These are phyloP conservation scores for Gaertneriomyces sp. DNA, from an alignment of 192 early-diverging fungal species.

Conservation along the genomic window DNA sequence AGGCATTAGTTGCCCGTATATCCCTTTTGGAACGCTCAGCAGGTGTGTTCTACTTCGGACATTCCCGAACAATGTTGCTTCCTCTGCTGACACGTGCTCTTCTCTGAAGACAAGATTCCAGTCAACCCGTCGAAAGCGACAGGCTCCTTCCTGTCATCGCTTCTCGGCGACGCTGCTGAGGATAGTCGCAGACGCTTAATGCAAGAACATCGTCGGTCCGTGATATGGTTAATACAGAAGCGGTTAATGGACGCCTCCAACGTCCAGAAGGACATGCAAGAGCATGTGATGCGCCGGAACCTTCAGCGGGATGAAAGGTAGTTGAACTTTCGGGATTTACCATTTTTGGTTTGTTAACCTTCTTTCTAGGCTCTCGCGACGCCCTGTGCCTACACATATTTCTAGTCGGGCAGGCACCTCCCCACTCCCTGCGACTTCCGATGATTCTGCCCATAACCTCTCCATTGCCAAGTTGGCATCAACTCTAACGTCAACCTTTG, in stretches of 20 bases:
- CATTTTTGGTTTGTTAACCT: too few relatives aligned
- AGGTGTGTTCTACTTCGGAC: neutral
- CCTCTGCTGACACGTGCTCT: neutral
- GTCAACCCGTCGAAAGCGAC: neutral
- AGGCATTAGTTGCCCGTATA: conserved; percentile 7
- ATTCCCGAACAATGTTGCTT: neutral
- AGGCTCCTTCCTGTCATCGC: neutral
- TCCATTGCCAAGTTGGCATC: neutral
- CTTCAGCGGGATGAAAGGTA: conserved; percentile 19
- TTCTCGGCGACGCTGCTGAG: neutral
- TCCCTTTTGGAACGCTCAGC: neutral
- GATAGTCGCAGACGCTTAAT: conserved; percentile 17
- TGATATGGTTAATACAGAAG: conserved; percentile 41
- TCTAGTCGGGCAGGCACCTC: neutral
- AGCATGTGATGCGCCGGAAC: conserved; percentile 24
- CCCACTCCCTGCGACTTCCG: neutral
- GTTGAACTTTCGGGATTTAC: neutral
- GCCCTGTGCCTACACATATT: too few relatives aligned
- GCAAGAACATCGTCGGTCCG: conserved; percentile 28
- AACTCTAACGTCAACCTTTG: neutral
- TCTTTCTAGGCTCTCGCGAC: too few relatives aligned
- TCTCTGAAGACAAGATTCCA: neutral
- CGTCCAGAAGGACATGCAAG: conserved; percentile 34
- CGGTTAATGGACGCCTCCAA: conserved; percentile 32
- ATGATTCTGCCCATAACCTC: conserved; percentile 8